Conservation (phyloP, 2,329 filamentous ascomycete species). For the Ceratocystiopsis brevicomis region DNA sequence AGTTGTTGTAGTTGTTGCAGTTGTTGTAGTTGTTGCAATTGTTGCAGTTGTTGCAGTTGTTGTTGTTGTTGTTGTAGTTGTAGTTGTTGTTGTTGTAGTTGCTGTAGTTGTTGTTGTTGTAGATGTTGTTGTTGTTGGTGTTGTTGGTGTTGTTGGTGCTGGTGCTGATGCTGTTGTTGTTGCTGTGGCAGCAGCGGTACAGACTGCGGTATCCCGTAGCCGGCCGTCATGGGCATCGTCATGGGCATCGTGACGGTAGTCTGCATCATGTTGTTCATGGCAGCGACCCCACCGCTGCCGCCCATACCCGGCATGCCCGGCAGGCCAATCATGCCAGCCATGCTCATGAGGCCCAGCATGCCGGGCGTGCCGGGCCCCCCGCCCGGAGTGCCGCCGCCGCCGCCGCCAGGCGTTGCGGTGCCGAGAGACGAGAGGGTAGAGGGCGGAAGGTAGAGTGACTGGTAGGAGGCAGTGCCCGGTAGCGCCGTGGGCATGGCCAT, state of each 20-base stretch:
- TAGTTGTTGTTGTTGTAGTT: not conserved
- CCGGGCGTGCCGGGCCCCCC: conserved; percentile 6
- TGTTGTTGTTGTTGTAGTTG: not conserved
- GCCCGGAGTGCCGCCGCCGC: not conserved
- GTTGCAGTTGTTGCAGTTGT: not conserved
- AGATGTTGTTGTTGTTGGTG: not conserved
- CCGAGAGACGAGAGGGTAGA: too few species aligned
- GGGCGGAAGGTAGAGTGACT: too few species aligned
- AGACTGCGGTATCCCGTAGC: too few species aligned
- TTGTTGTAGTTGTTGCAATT: not conserved
- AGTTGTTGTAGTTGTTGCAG: too few species aligned
- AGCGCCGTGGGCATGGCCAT: too few species aligned
- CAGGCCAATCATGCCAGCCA: too few species aligned
- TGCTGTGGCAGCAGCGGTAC: not conserved
- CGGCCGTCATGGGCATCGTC: too few species aligned
- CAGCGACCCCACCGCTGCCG: too few species aligned
- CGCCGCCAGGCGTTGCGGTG: not conserved
- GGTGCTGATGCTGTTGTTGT: not conserved
- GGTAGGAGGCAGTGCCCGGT: too few species aligned
- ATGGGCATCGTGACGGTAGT: too few species aligned
- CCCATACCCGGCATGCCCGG: too few species aligned
- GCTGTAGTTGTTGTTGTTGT: not conserved
- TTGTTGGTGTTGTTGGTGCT: not conserved
- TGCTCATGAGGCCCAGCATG: not conserved
- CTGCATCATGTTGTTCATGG: too few species aligned